A percentile compares a stretch with the other conserved stretches of the same genome.
These are phyloP conservation scores for Pleurotus salmoneostramineus DNA, from an alignment of 768 basidiomycete genomes.

Conservation along the genomic window DNA sequence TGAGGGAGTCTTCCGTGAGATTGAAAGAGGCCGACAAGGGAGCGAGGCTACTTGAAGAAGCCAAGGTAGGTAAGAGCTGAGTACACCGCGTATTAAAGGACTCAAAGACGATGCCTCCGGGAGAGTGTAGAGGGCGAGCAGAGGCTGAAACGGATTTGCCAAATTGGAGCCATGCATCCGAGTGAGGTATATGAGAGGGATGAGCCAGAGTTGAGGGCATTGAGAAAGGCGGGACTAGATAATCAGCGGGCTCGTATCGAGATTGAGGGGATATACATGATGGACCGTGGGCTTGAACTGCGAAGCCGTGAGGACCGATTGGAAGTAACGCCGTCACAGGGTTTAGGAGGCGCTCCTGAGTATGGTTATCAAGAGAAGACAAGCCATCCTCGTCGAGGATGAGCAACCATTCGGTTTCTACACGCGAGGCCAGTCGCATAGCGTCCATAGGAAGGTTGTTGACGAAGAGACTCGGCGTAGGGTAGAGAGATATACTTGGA, in stretches of 20 bases:
- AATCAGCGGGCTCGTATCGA: slow-evolving; percentile 34
- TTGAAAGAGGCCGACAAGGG: not conserved
- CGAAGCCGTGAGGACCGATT: slow-evolving; percentile 35
- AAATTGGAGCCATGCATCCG: slow-evolving; percentile 21
- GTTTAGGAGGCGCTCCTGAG: slow-evolving; percentile 35
- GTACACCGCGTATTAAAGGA: slow-evolving; percentile 1
- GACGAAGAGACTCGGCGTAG: slow-evolving; percentile 38
- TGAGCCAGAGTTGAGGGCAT: slow-evolving; percentile 29
- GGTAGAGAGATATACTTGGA: slow-evolving; percentile 40
- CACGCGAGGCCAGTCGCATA: slow-evolving; percentile 32
- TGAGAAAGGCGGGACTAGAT: slow-evolving; percentile 62
- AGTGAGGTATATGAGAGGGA: slow-evolving; percentile 13
- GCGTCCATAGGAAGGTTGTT: slow-evolving; percentile 20
- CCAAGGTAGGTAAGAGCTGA: not conserved
- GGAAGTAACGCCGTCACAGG: slow-evolving; percentile 32
- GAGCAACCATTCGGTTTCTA: slow-evolving; percentile 47
- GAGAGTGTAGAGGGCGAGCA: slow-evolving; percentile 17
- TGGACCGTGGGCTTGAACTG: slow-evolving; percentile 14
- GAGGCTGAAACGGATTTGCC: slow-evolving; percentile 20
- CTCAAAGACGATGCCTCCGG: slow-evolving; percentile 34
- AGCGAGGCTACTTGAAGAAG: too few relatives aligned
- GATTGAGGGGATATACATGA: slow-evolving; percentile 28
- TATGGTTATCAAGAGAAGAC: slow-evolving; percentile 22
- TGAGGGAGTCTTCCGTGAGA: too few relatives aligned
- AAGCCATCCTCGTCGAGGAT: slow-evolving; percentile 48